Evolutionary conservation across 2,329 filamentous ascomycete genomes (phyloP).

Genomic region (Stemphylium beticola): DNA sequence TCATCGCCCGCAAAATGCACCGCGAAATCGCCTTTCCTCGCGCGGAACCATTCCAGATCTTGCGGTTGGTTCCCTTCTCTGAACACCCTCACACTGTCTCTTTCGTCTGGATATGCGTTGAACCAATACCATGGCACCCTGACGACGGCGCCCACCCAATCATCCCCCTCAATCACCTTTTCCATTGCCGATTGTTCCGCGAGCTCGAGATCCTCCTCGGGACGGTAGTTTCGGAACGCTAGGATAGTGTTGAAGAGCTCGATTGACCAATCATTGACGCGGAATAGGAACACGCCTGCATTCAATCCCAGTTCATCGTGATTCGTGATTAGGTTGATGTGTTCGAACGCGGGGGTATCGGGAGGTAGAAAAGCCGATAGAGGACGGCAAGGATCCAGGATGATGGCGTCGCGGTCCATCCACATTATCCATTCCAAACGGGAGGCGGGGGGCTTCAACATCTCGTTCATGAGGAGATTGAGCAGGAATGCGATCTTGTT

Average conservation of each 20-base stretch:
- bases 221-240: slow-evolving; percentile 48
- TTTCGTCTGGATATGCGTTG: slow-evolving; percentile 50
- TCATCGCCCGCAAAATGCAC: slow-evolving; percentile 52
- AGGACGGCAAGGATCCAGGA: slow-evolving; percentile 52
- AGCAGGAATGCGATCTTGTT: slow-evolving; percentile 55
- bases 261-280: slow-evolving; percentile 49
- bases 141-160: slow-evolving; percentile 41
- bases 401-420: slow-evolving; percentile 53
- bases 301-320: slow-evolving; percentile 52
- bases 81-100: slow-evolving; percentile 18
- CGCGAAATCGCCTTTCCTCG: slow-evolving; percentile 50
- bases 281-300: slow-evolving; percentile 51
- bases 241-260: slow-evolving; percentile 49
- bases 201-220: slow-evolving; percentile 41
- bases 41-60: slow-evolving; percentile 42
- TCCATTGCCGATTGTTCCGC: slow-evolving; percentile 53
- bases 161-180: slow-evolving; percentile 40
- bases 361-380: slow-evolving; percentile 50
- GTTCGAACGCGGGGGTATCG: slow-evolving; percentile 17
- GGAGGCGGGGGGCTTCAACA: slow-evolving; percentile 47
- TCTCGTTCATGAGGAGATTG: slow-evolving; percentile 43
- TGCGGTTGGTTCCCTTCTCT: slow-evolving; percentile 47
- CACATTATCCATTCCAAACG: slow-evolving; percentile 53
- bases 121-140: slow-evolving; percentile 53
- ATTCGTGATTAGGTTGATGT: slow-evolving; percentile 44